Base-by-base conservation (phyloP, 805 yeast genomes). In the Candida stauntonica region DNA sequence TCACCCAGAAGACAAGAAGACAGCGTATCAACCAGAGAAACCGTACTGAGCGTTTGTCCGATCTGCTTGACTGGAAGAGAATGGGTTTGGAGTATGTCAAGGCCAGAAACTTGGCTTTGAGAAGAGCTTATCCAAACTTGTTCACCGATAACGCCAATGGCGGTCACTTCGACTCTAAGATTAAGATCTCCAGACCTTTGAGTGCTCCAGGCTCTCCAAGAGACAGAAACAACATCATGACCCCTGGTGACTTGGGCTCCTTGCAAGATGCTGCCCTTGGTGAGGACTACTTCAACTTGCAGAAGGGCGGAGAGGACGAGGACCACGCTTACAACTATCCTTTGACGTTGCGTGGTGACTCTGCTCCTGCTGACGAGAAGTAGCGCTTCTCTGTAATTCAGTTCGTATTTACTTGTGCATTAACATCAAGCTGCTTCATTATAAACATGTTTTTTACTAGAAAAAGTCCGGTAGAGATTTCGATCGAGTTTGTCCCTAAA, bases 151-250 rank as follows among this genome's bases (percentile, higher is more conserved):
- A 41, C 41, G 26, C 30, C 20, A 34, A 42, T 5, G 51, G 50
- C 14, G 35, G 42, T 14, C 34, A 41, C n/a, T 54, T 77, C 70
- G 36, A 72, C 62, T 63, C 66, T 53, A 49, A 64, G 61, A 60
- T 80, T 53, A 91, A 89, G 63, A 76, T 91, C 43, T 79, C 96
- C 6, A 75, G 96, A 56, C 98, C 98, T 14, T 69, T 91, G 47
- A 83, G 95, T 44, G 97, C 86, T n/a, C 98, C 98, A 1, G 98
- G 97, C 3, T 89, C 97, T 5, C 98, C 99, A 45, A 71, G 89
- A 41, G 86, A 78, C 46, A 70, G 72, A 53, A 70, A 75, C 47
- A 80, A 84, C 14, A 67, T 81, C 51, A 91, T 88, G 96, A 91
- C 99, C 2, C 99, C 99, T 0, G 99, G 99, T 28, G 99, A 91